phyloP scores from a whole-genome alignment of 495 filamentous ascomycete genomes.

The Lasiosphaeria hispida region DNA sequence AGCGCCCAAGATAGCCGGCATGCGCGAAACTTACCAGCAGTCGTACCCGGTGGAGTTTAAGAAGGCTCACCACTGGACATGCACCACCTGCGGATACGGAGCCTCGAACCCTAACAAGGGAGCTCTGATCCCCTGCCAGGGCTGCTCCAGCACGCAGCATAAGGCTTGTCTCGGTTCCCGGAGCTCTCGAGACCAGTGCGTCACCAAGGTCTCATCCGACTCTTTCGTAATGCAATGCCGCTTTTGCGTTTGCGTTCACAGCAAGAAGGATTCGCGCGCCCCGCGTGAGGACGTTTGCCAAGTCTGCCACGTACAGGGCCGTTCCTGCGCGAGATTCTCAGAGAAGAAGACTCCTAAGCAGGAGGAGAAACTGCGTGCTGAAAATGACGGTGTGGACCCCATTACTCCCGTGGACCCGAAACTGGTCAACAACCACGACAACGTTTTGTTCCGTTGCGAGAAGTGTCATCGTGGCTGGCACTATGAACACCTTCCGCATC shows the following conservation, averaged over 20 bases:
- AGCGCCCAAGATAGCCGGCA: conserved; percentile 53
- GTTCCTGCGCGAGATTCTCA: conserved; percentile 66
- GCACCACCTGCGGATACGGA: conserved; percentile 66
- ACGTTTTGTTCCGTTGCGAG: conserved; percentile 79
- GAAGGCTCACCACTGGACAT: conserved; percentile 62
- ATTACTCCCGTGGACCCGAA: conserved; percentile 57
- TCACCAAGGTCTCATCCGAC: conserved; percentile 78
- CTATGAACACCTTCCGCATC: conserved; percentile 69
- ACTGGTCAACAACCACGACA: conserved; percentile 69
- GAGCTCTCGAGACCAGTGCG: conserved; percentile 74
- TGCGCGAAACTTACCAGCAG: conserved; percentile 67
- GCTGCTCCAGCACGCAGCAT: conserved; percentile 81
- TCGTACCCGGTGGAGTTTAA: conserved; percentile 58
- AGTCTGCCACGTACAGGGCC: conserved; percentile 58
- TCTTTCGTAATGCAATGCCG: conserved; percentile 88
- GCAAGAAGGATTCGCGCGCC: conserved; percentile 62
- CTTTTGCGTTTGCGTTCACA: conserved; percentile 67
- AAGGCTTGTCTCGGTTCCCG: conserved; percentile 76
- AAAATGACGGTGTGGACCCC: conserved; percentile 77
- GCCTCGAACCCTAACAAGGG: conserved; percentile 53
- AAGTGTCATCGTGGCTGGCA: conserved; percentile 79
- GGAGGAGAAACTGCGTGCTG: conserved; percentile 75
- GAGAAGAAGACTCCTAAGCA: conserved; percentile 65
- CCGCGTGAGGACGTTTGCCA: conserved; percentile 72
- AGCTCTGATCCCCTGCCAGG: conserved; percentile 79